These are phyloP conservation scores for Logfia minima DNA, from an alignment of 129 eudicot species.

Conservation along the genomic window DNA sequence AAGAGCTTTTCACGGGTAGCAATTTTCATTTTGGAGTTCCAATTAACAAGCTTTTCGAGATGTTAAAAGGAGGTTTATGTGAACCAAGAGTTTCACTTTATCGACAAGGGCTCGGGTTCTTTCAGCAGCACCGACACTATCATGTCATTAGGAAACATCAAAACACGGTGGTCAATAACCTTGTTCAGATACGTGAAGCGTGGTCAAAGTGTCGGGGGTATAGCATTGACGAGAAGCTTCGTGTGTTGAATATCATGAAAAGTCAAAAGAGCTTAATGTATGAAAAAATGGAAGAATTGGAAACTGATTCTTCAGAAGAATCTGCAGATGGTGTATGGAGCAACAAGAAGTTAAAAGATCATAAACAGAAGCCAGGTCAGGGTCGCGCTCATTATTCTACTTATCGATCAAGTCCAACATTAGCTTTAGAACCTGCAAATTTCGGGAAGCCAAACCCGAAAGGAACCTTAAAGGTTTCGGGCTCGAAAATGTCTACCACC, in stretches of 20 bases:
- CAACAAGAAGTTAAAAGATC: constrained; percentile 57
- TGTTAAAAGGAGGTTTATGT: constrained; percentile 94
- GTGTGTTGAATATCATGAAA: constrained; percentile 71
- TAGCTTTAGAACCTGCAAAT: constrained; percentile 46
- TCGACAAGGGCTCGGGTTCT: constrained; percentile 67
- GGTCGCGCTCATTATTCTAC: constrained; percentile 37
- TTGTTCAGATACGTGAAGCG: constrained; percentile 75
- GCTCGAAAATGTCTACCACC: constrained; percentile 40
- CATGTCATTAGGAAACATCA: constrained; percentile 74
- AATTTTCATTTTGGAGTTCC: constrained; percentile 93
- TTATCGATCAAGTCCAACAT: constrained; percentile 41
- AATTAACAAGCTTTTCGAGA: constrained; percentile 51
- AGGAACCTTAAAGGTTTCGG: constrained; percentile 60
- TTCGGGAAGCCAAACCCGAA: constrained; percentile 50
- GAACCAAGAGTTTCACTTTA: constrained; percentile 96
- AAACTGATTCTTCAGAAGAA: constrained; percentile 74
- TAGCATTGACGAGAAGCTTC: constrained; percentile 97
- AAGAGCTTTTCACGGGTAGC: constrained; percentile 78
- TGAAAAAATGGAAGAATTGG: constrained; percentile 75
- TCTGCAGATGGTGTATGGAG: constrained; percentile 66
- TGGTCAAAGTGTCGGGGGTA: constrained; percentile 85
- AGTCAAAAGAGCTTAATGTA: constrained; percentile 84
- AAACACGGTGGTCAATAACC: constrained; percentile 62
- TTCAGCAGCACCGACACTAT: constrained; percentile 70
- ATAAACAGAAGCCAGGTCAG: constrained; percentile 41